A percentile compares a stretch with the other conserved stretches of the same genome.
phyloP scores from a whole-genome alignment of 805 yeast species.

The Teunomyces lycoperdinae region DNA sequence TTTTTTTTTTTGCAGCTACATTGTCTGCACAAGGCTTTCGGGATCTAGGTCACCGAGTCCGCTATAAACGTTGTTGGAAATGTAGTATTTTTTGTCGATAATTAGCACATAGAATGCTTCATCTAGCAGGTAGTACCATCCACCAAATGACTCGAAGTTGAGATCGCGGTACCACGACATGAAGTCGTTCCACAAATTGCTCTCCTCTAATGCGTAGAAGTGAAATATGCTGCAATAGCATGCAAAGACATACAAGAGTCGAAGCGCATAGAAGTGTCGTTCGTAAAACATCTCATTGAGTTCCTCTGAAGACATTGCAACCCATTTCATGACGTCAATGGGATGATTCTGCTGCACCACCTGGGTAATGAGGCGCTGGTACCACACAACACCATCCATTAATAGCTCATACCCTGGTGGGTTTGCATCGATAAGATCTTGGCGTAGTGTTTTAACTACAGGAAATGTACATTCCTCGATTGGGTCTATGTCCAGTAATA shows the following conservation, averaged over 20 bases:
- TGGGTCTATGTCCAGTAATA: slow-evolving; percentile 7
- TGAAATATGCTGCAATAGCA: slow-evolving; percentile 19
- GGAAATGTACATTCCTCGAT: neutral
- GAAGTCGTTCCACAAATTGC: slow-evolving; percentile 31
- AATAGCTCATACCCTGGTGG: slow-evolving; percentile 4
- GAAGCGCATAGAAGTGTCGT: slow-evolving; percentile 22
- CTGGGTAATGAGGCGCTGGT: slow-evolving; percentile 13
- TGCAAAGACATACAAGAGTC: slow-evolving; percentile 21
- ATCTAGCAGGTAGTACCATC: slow-evolving; percentile 14
- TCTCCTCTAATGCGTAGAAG: slow-evolving; percentile 12
- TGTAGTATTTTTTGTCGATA: neutral
- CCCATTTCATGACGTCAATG: slow-evolving; percentile 29
- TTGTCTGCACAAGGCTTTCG: neutral
- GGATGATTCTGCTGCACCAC: slow-evolving; percentile 21
- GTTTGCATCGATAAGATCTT: neutral
- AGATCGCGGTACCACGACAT: slow-evolving; percentile 18
- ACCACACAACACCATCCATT: slow-evolving; percentile 7
- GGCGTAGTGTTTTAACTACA: neutral
- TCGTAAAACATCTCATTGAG: slow-evolving; percentile 17
- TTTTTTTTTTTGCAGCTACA: neutral
- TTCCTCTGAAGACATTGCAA: slow-evolving; percentile 14
- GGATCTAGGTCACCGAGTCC: neutral
- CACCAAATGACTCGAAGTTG: slow-evolving; percentile 10
- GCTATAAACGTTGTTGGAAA: neutral
- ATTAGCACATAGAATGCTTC: slow-evolving; percentile 7